Evolutionary conservation across 495 filamentous ascomycete genomes (phyloP).

Genomic region (Podospora pseudopauciseta): DNA sequence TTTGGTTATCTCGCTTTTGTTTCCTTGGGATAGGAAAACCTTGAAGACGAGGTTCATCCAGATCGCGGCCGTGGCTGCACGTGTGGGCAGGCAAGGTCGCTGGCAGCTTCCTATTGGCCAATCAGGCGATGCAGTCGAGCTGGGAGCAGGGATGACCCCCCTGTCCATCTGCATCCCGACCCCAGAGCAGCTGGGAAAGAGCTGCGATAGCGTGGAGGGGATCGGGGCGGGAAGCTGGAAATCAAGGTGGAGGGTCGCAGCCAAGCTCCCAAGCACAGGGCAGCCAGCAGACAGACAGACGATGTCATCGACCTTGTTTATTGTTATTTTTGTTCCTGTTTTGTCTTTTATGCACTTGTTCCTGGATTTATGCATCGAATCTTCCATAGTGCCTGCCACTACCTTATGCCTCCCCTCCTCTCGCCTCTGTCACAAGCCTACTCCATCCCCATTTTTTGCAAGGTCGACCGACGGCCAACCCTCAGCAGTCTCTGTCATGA

Average conservation of each 20-base stretch:
- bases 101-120: slow-evolving; percentile 25
- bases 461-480: no score
- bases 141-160: slow-evolving; percentile 9
- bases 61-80: slow-evolving; percentile 5
- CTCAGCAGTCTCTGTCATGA: neutral
- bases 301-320: neutral
- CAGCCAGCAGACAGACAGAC: neutral
- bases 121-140: slow-evolving; percentile 10
- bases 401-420: neutral
- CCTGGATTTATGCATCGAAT: neutral
- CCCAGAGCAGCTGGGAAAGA: slow-evolving; percentile 26
- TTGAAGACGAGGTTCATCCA: neutral
- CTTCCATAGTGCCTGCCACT: neutral
- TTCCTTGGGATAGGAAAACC: neutral
- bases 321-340: neutral
- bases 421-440: neutral
- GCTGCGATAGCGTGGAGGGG: neutral
- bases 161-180: slow-evolving; percentile 12
- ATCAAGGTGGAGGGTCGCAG: slow-evolving; percentile 11
- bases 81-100: neutral
- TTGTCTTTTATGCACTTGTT: neutral
- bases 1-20: neutral
- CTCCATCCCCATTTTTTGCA: neutral
- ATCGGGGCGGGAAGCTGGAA: slow-evolving; percentile 8
- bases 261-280: slow-evolving; percentile 3